Evolutionary conservation across 345 rosid genomes (phyloP).

Genomic region (Litchi chinensis): DNA sequence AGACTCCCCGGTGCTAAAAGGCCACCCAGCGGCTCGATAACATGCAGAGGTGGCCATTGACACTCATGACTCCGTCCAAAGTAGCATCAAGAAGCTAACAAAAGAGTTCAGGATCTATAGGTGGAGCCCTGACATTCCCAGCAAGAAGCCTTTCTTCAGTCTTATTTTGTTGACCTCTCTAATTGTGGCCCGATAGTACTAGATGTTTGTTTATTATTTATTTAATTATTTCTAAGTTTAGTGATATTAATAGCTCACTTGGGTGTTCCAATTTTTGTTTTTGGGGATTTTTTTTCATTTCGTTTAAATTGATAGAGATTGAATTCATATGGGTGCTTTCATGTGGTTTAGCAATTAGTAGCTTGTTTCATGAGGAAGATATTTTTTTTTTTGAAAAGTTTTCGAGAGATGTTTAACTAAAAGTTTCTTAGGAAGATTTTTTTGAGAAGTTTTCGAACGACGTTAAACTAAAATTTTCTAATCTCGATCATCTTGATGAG

Average conservation of each 20-base stretch:
- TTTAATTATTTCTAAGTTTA: not conserved
- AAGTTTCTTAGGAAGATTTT: too few relatives aligned
- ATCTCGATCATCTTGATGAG: too few relatives aligned
- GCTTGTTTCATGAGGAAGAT: too few relatives aligned
- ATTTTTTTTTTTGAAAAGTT: too few relatives aligned
- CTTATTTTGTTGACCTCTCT: conserved; percentile 56
- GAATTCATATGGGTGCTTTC: too few relatives aligned
- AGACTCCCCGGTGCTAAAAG: conserved; percentile 46
- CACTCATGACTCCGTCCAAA: conserved; percentile 25
- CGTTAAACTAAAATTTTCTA: too few relatives aligned
- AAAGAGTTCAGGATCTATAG: conserved; percentile 71
- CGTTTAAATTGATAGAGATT: too few relatives aligned
- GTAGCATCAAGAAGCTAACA: conserved; percentile 24
- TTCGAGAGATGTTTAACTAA: too few relatives aligned
- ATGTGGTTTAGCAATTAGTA: too few relatives aligned
- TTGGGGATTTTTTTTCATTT: not conserved
- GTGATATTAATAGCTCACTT: not conserved
- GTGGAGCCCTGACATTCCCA: conserved; percentile 60
- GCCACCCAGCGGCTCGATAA: conserved; percentile 45
- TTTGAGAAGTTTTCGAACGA: too few relatives aligned
- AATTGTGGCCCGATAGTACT: conserved; percentile 60
- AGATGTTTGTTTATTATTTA: not conserved
- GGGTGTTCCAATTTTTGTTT: not conserved
- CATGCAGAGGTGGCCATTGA: conserved; percentile 49
- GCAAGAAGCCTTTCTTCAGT: conserved; percentile 59